Conservation (phyloP, 768 basidiomycete genomes). For the Tulasnella sp. region DNA sequence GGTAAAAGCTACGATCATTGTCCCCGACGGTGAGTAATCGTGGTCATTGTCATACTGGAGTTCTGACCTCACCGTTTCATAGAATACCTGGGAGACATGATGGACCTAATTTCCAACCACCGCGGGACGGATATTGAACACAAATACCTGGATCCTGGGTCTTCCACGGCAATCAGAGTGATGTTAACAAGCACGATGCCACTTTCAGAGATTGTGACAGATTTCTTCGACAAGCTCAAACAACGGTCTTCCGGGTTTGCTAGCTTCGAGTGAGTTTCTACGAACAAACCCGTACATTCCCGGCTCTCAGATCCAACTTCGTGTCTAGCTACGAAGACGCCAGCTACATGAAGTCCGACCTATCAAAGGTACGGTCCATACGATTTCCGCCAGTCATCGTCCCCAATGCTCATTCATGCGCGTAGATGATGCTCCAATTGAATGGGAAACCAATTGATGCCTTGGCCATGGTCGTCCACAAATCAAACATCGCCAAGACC, state of each 20-base stretch:
- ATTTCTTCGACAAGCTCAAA: conserved; percentile 93
- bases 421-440: conserved; percentile 78
- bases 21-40: conserved; percentile 64
- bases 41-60: neutral
- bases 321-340: conserved; percentile 77
- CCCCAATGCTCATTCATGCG: neutral
- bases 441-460: conserved; percentile 89
- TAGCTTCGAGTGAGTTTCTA: conserved; percentile 67
- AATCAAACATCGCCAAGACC: conserved; percentile 58
- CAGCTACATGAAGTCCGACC: conserved; percentile 68
- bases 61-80: neutral
- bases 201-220: conserved; percentile 81
- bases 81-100: conserved; percentile 94
- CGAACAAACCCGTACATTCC: neutral
- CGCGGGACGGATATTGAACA: conserved; percentile 77
- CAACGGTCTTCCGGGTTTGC: conserved; percentile 84
- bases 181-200: conserved; percentile 79
- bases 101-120: conserved; percentile 81
- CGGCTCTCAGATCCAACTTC: conserved; percentile 4
- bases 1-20: conserved; percentile 86
- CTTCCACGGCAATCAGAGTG: conserved; percentile 46
- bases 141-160: conserved; percentile 53
- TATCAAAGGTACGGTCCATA: conserved; percentile 53
- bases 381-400: neutral
- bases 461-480: conserved; percentile 81